Base-by-base conservation (phyloP, 78 protist species). In the Polysphondylium violaceum region DNA sequence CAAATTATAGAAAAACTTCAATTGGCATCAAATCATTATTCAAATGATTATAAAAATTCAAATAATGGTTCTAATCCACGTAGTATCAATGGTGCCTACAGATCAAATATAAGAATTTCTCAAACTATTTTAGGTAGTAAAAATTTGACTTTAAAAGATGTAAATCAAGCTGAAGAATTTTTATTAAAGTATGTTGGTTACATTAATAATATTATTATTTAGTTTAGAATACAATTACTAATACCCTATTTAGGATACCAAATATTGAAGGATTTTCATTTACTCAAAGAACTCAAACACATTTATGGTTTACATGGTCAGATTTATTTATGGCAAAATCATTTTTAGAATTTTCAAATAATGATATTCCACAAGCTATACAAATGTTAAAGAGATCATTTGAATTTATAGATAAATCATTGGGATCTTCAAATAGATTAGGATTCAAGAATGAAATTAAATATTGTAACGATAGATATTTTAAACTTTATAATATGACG, bases 391-490 rank as follows among this genome's bases (percentile, higher is more conserved):
- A 44, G 19, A 50, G 53, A 35, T 50, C 76, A 11, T 41, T 87
- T 3, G 31, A 35, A 35, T 65, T 31, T 53, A 74, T 74, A n/a
- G 47, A 67, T 19, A 53, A 53, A 56, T 87, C 93, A 1, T 55
- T 67, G 2, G 35, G 17, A 21, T 55, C 43, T 17, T 60, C 93
- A 3, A 29, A 36, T 41, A 61, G 51, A 25, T 60, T 76, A 50
- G 86, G 88, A 23, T 76, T 87, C 41, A 74, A 55, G 17, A 87
- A 87, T 87, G 86, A 87, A 74, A 87, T 51, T 75, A 44, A 47
- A 31, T 76, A 74, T 59, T 58, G 58, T 21, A 40, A 67, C 17
- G 86, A 87, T 60, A 33, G 79, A 27, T 68, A 51, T 29, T 8
- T 35, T 17, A 69, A 69, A 43, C 74, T 83, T 44, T 47, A 58